Conservation (phyloP, 108 stramenopile species). For the Pseudonitzschia pungens region DNA sequence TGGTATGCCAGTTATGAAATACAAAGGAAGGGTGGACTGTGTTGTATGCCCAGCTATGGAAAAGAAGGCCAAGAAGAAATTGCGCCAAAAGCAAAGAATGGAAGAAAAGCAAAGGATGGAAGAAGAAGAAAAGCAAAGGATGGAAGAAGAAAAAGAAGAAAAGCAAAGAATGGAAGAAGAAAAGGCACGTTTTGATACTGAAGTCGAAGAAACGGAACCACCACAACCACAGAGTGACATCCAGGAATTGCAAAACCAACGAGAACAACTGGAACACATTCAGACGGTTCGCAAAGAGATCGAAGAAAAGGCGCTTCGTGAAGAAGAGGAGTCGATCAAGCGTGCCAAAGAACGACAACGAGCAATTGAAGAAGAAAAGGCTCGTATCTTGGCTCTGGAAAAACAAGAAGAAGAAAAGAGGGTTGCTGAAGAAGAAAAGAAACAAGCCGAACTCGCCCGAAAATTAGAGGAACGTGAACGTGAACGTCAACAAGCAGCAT, state of each 20-base stretch:
- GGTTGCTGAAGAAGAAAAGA: constrained; percentile 9
- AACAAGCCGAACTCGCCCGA: constrained; percentile 22
- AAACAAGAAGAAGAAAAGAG: constrained; percentile 2
- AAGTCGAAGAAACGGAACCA: background rate
- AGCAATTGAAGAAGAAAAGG: constrained; percentile 10
- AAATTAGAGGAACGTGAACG: constrained; percentile 13
- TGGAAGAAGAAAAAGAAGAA: constrained; percentile 1
- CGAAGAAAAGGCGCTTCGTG: constrained; percentile 1
- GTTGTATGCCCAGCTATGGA: constrained; percentile 56
- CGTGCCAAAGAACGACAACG: constrained; percentile 1
- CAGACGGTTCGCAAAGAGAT: constrained; percentile 10
- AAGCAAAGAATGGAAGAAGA: constrained; percentile 8
- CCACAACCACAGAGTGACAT: background rate
- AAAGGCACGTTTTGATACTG: background rate
- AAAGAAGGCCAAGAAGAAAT: constrained; percentile 42
- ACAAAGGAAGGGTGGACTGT: constrained; percentile 34
- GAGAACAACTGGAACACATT: background rate
- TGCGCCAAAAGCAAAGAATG: constrained; percentile 17
- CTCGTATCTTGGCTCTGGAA: constrained; percentile 8
- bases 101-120: background rate
- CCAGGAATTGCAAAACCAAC: background rate
- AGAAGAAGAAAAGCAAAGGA: background rate
- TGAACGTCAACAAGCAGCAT: background rate
- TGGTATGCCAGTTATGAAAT: constrained; percentile 54
- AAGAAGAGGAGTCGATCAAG: constrained; percentile 6